phyloP scores from a whole-genome alignment of 2,329 filamentous ascomycete species.

The Coniochaeta ligniaria region DNA sequence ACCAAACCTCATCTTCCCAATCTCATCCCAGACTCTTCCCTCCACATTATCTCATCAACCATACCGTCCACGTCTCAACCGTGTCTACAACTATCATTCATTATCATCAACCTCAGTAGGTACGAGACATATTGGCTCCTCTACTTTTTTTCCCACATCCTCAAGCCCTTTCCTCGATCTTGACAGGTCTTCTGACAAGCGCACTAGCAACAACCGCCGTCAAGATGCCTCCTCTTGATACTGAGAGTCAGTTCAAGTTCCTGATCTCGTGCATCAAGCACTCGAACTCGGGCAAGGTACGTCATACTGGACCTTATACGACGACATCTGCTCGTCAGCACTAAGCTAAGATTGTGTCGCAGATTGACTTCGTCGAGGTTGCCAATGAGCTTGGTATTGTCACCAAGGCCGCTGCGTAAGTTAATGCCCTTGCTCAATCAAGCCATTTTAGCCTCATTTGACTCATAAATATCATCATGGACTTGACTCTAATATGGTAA shows the following conservation, averaged over 20 bases:
- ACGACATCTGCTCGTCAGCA: not conserved
- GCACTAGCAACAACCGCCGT: constrained; percentile 2
- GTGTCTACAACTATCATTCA: not conserved
- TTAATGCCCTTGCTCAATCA: constrained; percentile 12
- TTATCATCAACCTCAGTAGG: not conserved
- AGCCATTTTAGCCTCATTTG: not conserved
- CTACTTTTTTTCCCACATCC: not conserved
- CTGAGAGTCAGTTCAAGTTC: constrained; percentile 55
- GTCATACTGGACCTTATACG: constrained; percentile 5
- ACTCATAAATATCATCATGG: not conserved
- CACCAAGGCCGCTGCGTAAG: constrained; percentile 64
- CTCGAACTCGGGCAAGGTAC: constrained; percentile 52
- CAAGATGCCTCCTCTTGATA: constrained; percentile 43
- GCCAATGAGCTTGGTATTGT: constrained; percentile 56
- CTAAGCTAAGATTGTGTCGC: constrained; percentile 2
- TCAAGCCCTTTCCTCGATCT: not conserved
- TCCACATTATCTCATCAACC: not conserved
- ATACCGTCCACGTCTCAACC: not conserved
- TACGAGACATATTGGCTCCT: not conserved
- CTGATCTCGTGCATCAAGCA: constrained; percentile 59
- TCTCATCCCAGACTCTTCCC: not conserved
- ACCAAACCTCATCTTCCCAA: not conserved
- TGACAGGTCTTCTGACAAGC: constrained; percentile 1
- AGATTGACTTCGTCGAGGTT: constrained; percentile 63
- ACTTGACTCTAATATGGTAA: not conserved